Evolutionary conservation across 2,329 filamentous ascomycete genomes (phyloP), one percentile per base, ranked within the genome.

Genomic region (Magnaporthiopsis rhizophila): DNA sequence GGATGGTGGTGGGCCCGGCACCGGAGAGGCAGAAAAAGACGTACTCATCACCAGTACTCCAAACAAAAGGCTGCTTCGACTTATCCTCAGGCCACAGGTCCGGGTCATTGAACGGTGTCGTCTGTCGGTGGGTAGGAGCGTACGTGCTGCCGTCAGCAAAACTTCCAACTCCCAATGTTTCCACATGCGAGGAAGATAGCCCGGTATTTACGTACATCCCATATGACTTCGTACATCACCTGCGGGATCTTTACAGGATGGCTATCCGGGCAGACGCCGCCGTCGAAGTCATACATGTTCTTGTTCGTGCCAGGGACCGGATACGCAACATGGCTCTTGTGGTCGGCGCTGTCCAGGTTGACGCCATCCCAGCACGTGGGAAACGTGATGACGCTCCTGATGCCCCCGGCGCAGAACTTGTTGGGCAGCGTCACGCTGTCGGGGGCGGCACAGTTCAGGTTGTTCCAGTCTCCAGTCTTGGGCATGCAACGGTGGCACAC

Each of bases 201-300:
- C 26, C 26, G 26, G 26, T 26, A 26, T 36, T 36, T 21, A 65
- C 64, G 62, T 45, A 65, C 64, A 50, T 79, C 76, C 69, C 76
- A 78, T 67, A 75, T 74, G 2, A 77, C 74, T 68, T 79, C 76
- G 66, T 77, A 78, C 72, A 79, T 78, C 2, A 78, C 67, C 63
- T 79, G 76, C 3, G 77, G 76, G 30, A 77, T 66, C 11, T 66
- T 68, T 15, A 73, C 71, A 0, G 72, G 72, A 64, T 74, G 72
- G 21, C 66, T 70, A 1, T 68, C 67, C 21, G 72, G 72, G 66
- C 72, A 74, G 8, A 68, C 65, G 59, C 70, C 70, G n/a, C 62
- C 62, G 38, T 64, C 62, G 18, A 56, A 64, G 30, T 64, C 62
- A 38, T 60, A 64, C n/a, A 21, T 45, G 24, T 64, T 58, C 36